Evolutionary conservation across 1,284 basidiomycete species (phyloP), one percentile per base, ranked within the genome.

Genomic region (Laetiporus sulphureus): DNA sequence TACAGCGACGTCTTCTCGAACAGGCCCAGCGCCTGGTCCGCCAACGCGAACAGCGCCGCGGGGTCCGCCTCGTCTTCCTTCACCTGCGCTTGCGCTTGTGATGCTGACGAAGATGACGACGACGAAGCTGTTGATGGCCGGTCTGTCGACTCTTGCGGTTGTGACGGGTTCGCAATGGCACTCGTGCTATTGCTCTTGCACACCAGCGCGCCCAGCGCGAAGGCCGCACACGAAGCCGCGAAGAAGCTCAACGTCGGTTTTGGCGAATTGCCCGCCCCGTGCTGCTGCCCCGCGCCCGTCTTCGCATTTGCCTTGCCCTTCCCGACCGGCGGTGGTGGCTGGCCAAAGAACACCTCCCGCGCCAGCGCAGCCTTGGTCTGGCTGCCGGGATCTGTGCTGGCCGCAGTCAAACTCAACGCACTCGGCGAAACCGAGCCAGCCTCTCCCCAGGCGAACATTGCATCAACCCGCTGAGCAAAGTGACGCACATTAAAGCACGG

Each of bases 221-320:
- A 68, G 1, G 70, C 69, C 1, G 71, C 72, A 35, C 71, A 67
- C 18, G 73, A 69, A 2, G 70, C 65, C 1, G 77, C 72, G 48
- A 81, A 81, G 59, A 83, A 78, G 40, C 73, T 69, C 33, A 83
- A 57, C 0, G 73, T 69, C 10, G 74, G 69, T 30, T 60, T 63
- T 19, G 63, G 54, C 21, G 54, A 29, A 8, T 8, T 19, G 18
- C 54, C 47, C 36, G 25, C 0, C 47, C 43, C 15, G 45, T 30
- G 10, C 52, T 43, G 13, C 44, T 43, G 38, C 45, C 42, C 27
- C 31, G 40, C 32, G 10, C 42, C 22, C 40, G 27, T 44, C 16
- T 8, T 36, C 8, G 36, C 38, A 23, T 29, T 34, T 13, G 40
- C 47, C 31, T 27, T 41, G 36, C 35, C 32, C 42, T 49, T 16